phyloP scores from a whole-genome alignment of 179 eudicot genomes.

The Spinacia oleracea region DNA sequence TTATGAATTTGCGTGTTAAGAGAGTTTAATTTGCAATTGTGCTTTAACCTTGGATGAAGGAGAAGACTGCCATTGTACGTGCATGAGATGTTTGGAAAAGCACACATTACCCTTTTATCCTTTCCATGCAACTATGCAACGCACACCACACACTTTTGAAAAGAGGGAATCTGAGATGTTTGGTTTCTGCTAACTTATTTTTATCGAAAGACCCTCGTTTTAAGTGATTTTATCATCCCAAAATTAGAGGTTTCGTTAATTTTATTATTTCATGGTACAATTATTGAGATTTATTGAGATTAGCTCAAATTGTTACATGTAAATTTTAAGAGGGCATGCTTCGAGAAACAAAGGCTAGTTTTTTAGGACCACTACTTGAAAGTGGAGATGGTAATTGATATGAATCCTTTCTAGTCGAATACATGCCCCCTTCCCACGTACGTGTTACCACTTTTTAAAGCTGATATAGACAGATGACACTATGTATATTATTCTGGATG shows the following conservation, averaged over 20 bases:
- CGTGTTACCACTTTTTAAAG: no score
- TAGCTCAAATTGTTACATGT: not conserved
- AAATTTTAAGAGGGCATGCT: not conserved
- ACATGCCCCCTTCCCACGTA: no score
- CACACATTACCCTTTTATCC: not conserved
- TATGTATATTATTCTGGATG: no score
- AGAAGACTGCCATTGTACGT: constrained; percentile 7
- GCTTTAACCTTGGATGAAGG: no score
- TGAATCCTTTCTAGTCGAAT: no score
- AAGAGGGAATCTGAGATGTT: not conserved
- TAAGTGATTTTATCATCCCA: not conserved
- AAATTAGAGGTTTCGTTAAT: not conserved
- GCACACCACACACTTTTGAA: not conserved
- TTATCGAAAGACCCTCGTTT: not conserved
- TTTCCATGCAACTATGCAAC: not conserved
- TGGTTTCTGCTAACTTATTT: not conserved
- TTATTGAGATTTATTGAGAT: no score
- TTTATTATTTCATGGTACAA: not conserved
- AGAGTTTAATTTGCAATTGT: no score
- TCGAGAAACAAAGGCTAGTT: not conserved
- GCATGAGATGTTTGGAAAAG: constrained; percentile 2
- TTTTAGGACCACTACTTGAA: not conserved
- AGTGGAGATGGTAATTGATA: not conserved
- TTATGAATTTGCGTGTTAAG: no score
- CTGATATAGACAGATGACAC: no score